Percentiles rank a stretch among this genome's conserved stretches.
Evolutionary conservation across 768 basidiomycete species (phyloP).

Genomic region (Terana coerulea): DNA sequence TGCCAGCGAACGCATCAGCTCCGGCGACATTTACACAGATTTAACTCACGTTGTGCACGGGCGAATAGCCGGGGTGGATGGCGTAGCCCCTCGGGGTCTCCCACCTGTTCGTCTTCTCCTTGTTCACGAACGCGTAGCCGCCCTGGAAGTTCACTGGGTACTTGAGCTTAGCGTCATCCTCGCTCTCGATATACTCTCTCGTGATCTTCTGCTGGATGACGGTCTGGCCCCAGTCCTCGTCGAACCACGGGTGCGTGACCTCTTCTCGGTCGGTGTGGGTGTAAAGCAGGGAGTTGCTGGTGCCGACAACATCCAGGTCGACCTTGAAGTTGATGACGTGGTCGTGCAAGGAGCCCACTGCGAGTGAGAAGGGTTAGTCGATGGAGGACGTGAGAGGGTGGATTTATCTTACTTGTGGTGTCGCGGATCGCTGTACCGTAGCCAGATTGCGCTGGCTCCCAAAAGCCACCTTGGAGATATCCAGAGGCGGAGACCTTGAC

Average conservation of each 20-base stretch:
- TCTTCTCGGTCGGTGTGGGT: constrained; percentile 48
- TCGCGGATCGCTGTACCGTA: constrained; percentile 57
- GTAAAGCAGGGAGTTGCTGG: constrained; percentile 51
- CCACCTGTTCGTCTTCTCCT: constrained; percentile 51
- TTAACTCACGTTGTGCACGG: constrained; percentile 44
- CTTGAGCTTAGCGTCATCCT: constrained; percentile 48
- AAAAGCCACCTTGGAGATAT: constrained; percentile 63
- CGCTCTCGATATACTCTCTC: constrained; percentile 44
- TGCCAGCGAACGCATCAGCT: constrained; percentile 18
- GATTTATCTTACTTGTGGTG: constrained; percentile 49
- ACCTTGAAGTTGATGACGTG: constrained; percentile 67
- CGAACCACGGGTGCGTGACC: constrained; percentile 51
- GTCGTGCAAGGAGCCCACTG: constrained; percentile 66
- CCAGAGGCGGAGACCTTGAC: constrained; percentile 66
- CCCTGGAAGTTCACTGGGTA: constrained; percentile 56
- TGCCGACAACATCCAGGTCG: constrained; percentile 61
- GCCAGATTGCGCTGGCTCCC: constrained; percentile 42
- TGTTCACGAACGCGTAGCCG: constrained; percentile 52
- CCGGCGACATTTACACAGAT: neutral
- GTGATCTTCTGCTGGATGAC: constrained; percentile 52
- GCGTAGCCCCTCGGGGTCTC: constrained; percentile 55
- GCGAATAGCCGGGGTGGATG: constrained; percentile 55
- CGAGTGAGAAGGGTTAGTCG: neutral
- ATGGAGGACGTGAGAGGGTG: neutral
- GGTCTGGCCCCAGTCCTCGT: constrained; percentile 53